phyloP scores from a whole-genome alignment of 2,329 filamentous ascomycete genomes.

The Cladosporium sp. region DNA sequence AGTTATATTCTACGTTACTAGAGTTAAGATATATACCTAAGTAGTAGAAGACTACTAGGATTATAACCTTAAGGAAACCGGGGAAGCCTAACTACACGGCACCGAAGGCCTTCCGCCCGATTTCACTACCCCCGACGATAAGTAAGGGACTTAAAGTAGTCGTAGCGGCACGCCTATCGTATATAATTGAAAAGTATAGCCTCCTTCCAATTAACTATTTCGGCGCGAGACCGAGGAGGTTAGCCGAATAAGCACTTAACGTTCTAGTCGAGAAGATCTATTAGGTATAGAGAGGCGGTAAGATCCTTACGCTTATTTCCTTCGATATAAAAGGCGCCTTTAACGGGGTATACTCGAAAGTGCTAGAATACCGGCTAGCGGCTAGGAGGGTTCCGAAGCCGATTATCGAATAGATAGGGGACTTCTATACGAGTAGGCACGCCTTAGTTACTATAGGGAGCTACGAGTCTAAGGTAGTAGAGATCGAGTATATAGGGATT shows the following conservation, averaged over 20 bases:
- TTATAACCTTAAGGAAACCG: background rate
- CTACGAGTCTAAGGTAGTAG: constrained; percentile 1
- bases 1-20: background rate
- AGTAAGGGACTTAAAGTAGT: background rate
- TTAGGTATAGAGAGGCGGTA: background rate
- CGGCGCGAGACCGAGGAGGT: background rate
- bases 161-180: background rate
- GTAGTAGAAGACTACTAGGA: background rate
- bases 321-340: background rate
- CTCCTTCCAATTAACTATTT: background rate
- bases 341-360: constrained; percentile 12
- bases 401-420: background rate
- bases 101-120: background rate
- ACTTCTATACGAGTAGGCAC: constrained; percentile 8
- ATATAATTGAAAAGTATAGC: background rate
- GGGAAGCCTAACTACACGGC: background rate
- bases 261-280: background rate
- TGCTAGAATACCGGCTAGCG: background rate
- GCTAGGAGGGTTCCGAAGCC: background rate
- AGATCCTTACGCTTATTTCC: background rate
- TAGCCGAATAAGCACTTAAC: background rate
- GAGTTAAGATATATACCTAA: background rate
- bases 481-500: constrained; percentile 19
- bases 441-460: constrained; percentile 17
- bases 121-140: background rate